Conservation (phyloP, 2,329 filamentous ascomycete species). For the Clonostachys rosea region DNA sequence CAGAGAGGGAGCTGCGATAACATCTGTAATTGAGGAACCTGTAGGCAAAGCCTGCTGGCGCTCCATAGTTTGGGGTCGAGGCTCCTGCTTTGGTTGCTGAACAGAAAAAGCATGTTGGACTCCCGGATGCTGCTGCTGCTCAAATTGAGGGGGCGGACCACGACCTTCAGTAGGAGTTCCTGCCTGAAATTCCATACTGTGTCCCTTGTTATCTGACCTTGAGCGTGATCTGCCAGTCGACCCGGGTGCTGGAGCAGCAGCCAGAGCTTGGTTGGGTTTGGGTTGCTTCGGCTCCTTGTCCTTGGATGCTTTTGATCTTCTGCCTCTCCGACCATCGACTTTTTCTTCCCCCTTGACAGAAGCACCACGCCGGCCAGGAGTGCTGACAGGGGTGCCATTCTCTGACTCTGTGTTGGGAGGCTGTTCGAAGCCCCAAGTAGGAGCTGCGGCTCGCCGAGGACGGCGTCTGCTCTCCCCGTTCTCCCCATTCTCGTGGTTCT, state of each 20-base stretch:
- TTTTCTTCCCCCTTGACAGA: conserved; percentile 43
- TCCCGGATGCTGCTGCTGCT: conserved; percentile 28
- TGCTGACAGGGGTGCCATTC: conserved; percentile 49
- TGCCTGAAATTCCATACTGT: conserved; percentile 34
- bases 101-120: conserved; percentile 36
- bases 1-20: conserved; percentile 52
- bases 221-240: conserved; percentile 33
- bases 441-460: conserved; percentile 62
- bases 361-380: conserved; percentile 46
- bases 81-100: conserved; percentile 10
- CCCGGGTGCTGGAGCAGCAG: conserved; percentile 33
- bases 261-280: conserved; percentile 36
- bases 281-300: conserved; percentile 30
- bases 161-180: conserved; percentile 29
- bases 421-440: conserved; percentile 66
- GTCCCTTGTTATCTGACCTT: conserved; percentile 20
- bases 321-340: conserved; percentile 27
- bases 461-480: conserved; percentile 52
- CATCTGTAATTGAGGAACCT: conserved; percentile 37
- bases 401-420: conserved; percentile 52
- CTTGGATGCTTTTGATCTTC: conserved; percentile 32
- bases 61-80: conserved; percentile 21
- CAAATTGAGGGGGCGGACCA: conserved; percentile 36
- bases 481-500: conserved; percentile 53
- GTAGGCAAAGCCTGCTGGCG: conserved; percentile 24